These are phyloP conservation scores for Mortierella sp. DNA, from an alignment of 371 early-diverging fungal genomes.

Conservation along the genomic window DNA sequence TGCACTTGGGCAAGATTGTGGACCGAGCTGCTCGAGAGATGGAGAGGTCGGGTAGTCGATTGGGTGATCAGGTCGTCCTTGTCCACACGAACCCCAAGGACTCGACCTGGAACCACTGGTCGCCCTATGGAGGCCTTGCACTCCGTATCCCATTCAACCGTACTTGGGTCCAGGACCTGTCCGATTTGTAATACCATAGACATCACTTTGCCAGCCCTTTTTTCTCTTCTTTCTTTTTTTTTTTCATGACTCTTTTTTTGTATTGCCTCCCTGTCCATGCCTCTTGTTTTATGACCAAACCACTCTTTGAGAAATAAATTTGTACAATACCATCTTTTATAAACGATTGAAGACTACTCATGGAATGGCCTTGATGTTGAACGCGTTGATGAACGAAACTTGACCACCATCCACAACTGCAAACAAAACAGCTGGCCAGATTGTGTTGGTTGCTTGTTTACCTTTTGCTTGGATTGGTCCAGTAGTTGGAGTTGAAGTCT, in stretches of 20 bases:
- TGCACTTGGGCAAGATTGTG: constrained; percentile 39
- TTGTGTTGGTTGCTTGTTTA: constrained; percentile 16
- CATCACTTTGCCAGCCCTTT: too few relatives aligned
- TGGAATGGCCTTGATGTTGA: constrained; percentile 8
- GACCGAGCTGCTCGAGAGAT: constrained; percentile 46
- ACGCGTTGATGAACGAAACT: constrained; percentile 38
- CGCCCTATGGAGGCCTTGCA: constrained; percentile 32
- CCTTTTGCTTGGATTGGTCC: constrained; percentile 6
- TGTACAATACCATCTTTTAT: background rate
- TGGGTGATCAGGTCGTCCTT: constrained; percentile 48
- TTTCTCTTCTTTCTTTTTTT: too few relatives aligned
- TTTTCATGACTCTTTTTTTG: too few relatives aligned
- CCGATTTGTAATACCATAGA: constrained; percentile 8
- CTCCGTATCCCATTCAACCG: constrained; percentile 48
- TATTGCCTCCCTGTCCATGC: too few relatives aligned
- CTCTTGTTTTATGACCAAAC: too few relatives aligned
- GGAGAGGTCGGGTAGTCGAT: constrained; percentile 29
- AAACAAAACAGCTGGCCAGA: constrained; percentile 43
- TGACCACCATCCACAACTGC: constrained; percentile 46
- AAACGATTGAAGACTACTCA: background rate
- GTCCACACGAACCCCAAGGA: constrained; percentile 33
- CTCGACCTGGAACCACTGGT: constrained; percentile 33
- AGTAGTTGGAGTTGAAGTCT: background rate
- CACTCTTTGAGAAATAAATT: too few relatives aligned
- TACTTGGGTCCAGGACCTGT: constrained; percentile 45